A percentile compares a stretch with the other conserved stretches of the same genome.
These are phyloP conservation scores for Candida xyloterini DNA, from an alignment of 805 yeast species.

Conservation along the genomic window DNA sequence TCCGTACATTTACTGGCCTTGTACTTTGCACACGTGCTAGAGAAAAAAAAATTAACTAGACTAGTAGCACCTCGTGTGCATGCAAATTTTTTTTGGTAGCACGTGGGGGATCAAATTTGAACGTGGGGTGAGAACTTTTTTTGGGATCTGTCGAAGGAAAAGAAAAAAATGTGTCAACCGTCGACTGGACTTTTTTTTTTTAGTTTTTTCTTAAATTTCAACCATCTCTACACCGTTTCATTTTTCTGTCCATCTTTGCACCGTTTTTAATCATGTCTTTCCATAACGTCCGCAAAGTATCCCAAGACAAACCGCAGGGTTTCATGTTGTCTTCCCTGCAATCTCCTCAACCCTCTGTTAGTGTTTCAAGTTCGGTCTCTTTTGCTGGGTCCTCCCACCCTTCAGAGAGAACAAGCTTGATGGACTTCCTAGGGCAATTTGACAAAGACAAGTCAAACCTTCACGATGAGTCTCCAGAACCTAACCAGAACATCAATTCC, in stretches of 20 bases:
- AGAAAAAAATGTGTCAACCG: neutral
- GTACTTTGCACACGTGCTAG: conserved; percentile 5
- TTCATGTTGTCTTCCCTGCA: conserved; percentile 23
- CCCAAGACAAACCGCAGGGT: conserved; percentile 13
- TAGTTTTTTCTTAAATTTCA: no score
- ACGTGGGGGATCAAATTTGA: conserved; percentile 12
- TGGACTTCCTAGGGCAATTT: conserved; percentile 20
- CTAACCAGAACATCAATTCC: neutral
- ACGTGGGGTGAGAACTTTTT: no score
- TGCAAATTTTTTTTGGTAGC: conserved; percentile 1
- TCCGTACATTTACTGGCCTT: neutral
- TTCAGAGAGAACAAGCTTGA: conserved; percentile 12
- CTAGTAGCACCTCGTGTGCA: conserved; percentile 18
- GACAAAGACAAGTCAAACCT: conserved; percentile 11
- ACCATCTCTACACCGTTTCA: conserved; percentile 6
- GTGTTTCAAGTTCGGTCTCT: conserved; percentile 18
- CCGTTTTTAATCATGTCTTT: conserved; percentile 7
- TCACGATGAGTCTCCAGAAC: conserved; percentile 6
- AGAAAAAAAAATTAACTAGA: conserved; percentile 3
- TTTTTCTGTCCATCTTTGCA: conserved; percentile 9
- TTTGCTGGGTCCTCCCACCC: conserved; percentile 12
- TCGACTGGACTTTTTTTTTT: neutral
- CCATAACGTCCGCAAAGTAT: conserved; percentile 7
- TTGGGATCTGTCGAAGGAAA: no score
- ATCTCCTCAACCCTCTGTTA: conserved; percentile 23